Evolutionary conservation across 257 asterid species (phyloP).

Genomic region (Solanum habrochaites): DNA sequence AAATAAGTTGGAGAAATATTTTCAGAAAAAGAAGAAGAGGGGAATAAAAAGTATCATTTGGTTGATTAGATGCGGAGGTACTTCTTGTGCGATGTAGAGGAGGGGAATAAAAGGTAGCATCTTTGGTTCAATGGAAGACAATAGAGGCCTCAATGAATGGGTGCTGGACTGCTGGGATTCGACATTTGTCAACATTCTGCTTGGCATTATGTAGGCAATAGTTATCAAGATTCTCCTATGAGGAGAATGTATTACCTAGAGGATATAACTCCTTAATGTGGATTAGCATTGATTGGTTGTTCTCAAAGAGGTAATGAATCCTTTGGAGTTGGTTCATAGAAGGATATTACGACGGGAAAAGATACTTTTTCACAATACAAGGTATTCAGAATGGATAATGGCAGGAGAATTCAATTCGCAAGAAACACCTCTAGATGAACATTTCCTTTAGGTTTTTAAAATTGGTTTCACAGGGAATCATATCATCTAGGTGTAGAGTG

Average conservation of each 20-base stretch:
- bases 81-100: neutral
- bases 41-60: neutral
- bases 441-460: neutral
- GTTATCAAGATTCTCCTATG: neutral
- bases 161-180: neutral
- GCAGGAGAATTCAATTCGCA: neutral
- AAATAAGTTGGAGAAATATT: neutral
- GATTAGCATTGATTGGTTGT: neutral
- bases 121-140: neutral
- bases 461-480: neutral
- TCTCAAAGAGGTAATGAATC: neutral
- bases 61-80: neutral
- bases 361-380: neutral
- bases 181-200: neutral
- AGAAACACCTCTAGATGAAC: neutral
- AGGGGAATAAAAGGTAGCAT: neutral
- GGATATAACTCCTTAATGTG: neutral
- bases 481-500: neutral
- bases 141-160: neutral
- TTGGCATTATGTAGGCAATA: neutral
- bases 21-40: neutral
- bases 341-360: neutral
- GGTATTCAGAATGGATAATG: neutral
- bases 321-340: neutral
- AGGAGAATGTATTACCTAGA: neutral